A percentile compares a stretch with the other conserved stretches of the same genome.
Evolutionary conservation across 1,284 basidiomycete genomes (phyloP).

Genomic region (Somion occarium): DNA sequence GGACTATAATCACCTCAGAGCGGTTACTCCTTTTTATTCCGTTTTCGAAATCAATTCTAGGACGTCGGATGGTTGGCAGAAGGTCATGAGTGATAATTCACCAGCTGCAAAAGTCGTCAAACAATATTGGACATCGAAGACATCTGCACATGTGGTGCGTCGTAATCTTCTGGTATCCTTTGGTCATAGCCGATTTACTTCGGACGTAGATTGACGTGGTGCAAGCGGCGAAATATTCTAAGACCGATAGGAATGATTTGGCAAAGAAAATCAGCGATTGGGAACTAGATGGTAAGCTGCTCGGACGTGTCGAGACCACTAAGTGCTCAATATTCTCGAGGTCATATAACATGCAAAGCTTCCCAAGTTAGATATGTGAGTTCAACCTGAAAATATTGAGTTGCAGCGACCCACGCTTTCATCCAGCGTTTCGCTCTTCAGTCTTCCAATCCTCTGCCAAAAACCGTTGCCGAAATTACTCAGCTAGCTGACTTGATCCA

Average conservation of each 20-base stretch:
- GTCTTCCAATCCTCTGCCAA: slow-evolving; percentile 31
- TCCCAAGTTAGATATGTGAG: slow-evolving; percentile 39
- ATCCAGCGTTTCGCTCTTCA: slow-evolving; percentile 34
- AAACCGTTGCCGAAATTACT: slow-evolving; percentile 30
- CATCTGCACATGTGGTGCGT: slow-evolving; percentile 24
- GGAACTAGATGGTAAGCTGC: slow-evolving; percentile 30
- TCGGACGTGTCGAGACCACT: no score
- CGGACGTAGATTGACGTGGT: slow-evolving; percentile 34
- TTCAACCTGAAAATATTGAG: slow-evolving; percentile 2
- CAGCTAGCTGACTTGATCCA: slow-evolving; percentile 33
- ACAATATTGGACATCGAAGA: slow-evolving; percentile 30
- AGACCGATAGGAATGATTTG: slow-evolving; percentile 31
- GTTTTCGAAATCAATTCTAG: slow-evolving; percentile 36
- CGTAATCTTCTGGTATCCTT: background rate
- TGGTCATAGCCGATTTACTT: background rate
- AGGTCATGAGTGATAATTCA: slow-evolving; percentile 30
- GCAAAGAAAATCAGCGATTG: slow-evolving; percentile 34
- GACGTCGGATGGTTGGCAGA: slow-evolving; percentile 22
- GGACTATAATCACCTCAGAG: slow-evolving; percentile 39
- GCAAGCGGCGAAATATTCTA: slow-evolving; percentile 23
- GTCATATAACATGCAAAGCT: slow-evolving; percentile 32
- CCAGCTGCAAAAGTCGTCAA: slow-evolving; percentile 32
- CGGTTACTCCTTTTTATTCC: slow-evolving; percentile 42
- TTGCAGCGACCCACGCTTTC: background rate
- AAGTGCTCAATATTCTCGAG: slow-evolving; percentile 15